phyloP scores from a whole-genome alignment of 306 rosid genomes.

The Alnus glutinosa region DNA sequence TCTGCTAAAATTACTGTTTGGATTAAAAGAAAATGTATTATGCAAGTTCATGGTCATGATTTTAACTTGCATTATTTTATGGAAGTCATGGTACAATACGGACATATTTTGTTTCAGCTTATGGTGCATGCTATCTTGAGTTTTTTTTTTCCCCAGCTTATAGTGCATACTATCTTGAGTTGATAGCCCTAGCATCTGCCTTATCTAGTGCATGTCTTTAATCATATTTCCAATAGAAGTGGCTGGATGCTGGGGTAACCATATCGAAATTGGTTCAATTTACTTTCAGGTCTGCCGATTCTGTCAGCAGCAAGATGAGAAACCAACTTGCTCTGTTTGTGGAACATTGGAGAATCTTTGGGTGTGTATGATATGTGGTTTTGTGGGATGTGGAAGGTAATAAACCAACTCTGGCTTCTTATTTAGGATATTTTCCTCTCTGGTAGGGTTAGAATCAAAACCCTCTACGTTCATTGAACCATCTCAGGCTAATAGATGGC shows the following conservation, averaged over 20 bases:
- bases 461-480: too few species aligned
- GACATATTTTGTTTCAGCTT: neutral
- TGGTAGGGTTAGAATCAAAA: too few species aligned
- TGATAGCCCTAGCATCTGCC: conserved; percentile 11
- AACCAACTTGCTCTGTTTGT: conserved; percentile 73
- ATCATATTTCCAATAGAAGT: conserved; percentile 5
- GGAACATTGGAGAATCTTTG: conserved; percentile 79
- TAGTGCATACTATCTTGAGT: neutral
- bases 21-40: neutral
- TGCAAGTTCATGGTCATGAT: neutral
- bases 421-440: conserved; percentile 15
- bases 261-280: conserved; percentile 26
- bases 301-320: conserved; percentile 86
- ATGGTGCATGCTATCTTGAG: neutral
- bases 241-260: conserved; percentile 17
- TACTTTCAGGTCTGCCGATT: conserved; percentile 78
- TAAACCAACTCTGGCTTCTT: conserved; percentile 23
- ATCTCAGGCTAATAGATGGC: too few species aligned
- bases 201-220: conserved; percentile 8
- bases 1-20: neutral
- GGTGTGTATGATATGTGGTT: conserved; percentile 92
- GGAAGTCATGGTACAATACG: neutral
- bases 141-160: neutral
- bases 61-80: neutral
- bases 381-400: conserved; percentile 97